Base-by-base conservation (phyloP, 2,329 filamentous ascomycete genomes). In the Lizonia empirigonia region DNA sequence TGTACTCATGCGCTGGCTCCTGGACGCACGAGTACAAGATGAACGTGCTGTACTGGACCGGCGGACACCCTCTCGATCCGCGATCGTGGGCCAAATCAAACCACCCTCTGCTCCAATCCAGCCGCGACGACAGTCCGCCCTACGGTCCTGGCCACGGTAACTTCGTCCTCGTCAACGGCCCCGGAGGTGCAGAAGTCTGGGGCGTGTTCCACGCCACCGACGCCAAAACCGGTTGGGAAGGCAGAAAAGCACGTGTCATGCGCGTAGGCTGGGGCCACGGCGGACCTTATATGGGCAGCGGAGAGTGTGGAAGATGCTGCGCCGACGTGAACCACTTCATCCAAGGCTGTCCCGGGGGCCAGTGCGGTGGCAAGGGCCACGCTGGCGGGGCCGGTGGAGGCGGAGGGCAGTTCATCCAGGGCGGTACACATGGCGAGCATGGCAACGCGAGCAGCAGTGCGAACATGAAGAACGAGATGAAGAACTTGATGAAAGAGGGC, bases 11-110 rank as follows among this genome's bases (percentile, higher is more conserved):
- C 53, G 74, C 75, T 0, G 77, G 76, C 1, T 72, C 66, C 53
- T 79, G 77, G 77, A 79, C 77, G 1, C 71, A 72, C 37, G 72
- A 78, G 48, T 79, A 79, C 63, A 79, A 79, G 56, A 77, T 79
- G 74, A 74, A 73, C n/a, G 70, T 75, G 0, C 60, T 79, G 18
- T 66, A 73, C 32, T 77, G 71, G 48, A 59, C 66, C 0, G 76
- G 75, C 12, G 74, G 74, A 1, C 69, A 76, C 48, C 77, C 77
- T 2, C 60, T 79, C 0, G 50, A 73, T 23, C 63, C 65, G 0
- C 33, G 27, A 0, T 68, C 64, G 0, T 79, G 77, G 77, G 56
- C 57, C 12, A 79, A 79, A 56, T 67, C 65, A 1, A 59, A 60
- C 7, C 49, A 52, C 8, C 76, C 77, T 5, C 59, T 79, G 23